phyloP scores from a whole-genome alignment of 345 rosid species.

The Cardamine resedifolia region DNA sequence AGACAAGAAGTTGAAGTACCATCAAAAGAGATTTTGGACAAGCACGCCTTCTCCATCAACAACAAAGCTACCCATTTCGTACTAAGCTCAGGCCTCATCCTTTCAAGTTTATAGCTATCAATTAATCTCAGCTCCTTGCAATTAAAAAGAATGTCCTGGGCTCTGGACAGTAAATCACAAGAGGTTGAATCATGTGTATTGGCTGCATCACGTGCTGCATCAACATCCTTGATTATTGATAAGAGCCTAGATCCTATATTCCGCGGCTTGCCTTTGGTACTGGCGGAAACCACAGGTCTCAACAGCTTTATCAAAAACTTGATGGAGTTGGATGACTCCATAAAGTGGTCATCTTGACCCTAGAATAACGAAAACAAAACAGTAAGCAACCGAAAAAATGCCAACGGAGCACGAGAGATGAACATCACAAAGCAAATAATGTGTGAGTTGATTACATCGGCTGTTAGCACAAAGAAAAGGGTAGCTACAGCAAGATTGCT shows the following conservation, averaged over 20 bases:
- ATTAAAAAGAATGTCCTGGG: constrained; percentile 63
- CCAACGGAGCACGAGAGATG: neutral
- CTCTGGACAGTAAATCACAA: constrained; percentile 58
- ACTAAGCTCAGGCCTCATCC: constrained; percentile 69
- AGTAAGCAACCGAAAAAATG: neutral
- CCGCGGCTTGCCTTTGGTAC: constrained; percentile 49
- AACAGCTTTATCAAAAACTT: constrained; percentile 67
- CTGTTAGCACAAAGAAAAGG: constrained; percentile 69
- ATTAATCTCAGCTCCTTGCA: constrained; percentile 64
- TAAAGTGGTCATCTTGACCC: constrained; percentile 79
- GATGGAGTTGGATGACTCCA: constrained; percentile 66
- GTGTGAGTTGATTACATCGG: constrained; percentile 58
- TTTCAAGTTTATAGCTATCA: constrained; percentile 38
- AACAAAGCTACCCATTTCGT: constrained; percentile 84
- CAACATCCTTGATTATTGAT: constrained; percentile 56
- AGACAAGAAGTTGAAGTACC: constrained; percentile 45
- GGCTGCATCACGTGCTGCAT: constrained; percentile 45
- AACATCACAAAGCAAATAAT: neutral
- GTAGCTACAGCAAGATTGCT: constrained; percentile 88
- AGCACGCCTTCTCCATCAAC: constrained; percentile 86
- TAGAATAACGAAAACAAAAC: constrained; percentile 37
- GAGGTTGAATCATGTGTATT: constrained; percentile 52
- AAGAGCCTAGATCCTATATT: constrained; percentile 74
- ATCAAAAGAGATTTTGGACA: constrained; percentile 81
- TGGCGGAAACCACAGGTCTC: constrained; percentile 58